Base-by-base conservation (phyloP, 2,329 filamentous ascomycete species). In the Polytolypa hystricis region DNA sequence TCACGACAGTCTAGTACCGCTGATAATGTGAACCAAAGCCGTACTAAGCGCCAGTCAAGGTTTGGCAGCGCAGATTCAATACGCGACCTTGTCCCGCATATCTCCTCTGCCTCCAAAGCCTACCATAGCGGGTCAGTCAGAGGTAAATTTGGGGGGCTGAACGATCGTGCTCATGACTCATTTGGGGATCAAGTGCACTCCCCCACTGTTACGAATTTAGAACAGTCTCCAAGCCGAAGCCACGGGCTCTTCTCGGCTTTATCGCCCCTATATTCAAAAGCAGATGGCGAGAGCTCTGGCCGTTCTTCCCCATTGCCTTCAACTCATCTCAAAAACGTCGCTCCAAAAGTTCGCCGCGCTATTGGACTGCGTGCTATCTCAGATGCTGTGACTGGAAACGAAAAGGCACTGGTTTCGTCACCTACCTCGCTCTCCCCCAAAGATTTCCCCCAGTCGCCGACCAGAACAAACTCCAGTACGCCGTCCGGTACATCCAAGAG, bases 281-380 rank as follows among this genome's bases (percentile, higher is more conserved):
- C 57, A 10, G 63, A 65, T 11, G 66, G 64, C 39, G 71, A 74
- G n/a, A 56, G 60, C 1, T 64, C 67, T 5, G 65, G 71, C 23
- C 64, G 66, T 3, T 69, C 71, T 4, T 67, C 65, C 2, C 55
- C 62, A 5, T 55, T 61, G 25, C 58, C 65, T 16, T 59, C 66
- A 25, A 66, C 67, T 9, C 65, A 65, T 30, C 66, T 49, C 58
- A 73, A 54, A 55, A 78, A 50, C 74, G 76, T 75, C 51, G 79
- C 46, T 58, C 73, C 66, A 20, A 71, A 64, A 47, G 74, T 72
- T 45, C 67, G 69, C 38, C 70, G 70, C 40, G 70, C 70, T 15
- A 73, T 78, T 30, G 84, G 85, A n/a, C 69, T 93, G 39, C 73
- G 89, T 44, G 81, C 85, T 10, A 84, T 87, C 37, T 95, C 89